Conservation (phyloP, 495 filamentous ascomycete species). For the Sordaria brevicollis region DNA sequence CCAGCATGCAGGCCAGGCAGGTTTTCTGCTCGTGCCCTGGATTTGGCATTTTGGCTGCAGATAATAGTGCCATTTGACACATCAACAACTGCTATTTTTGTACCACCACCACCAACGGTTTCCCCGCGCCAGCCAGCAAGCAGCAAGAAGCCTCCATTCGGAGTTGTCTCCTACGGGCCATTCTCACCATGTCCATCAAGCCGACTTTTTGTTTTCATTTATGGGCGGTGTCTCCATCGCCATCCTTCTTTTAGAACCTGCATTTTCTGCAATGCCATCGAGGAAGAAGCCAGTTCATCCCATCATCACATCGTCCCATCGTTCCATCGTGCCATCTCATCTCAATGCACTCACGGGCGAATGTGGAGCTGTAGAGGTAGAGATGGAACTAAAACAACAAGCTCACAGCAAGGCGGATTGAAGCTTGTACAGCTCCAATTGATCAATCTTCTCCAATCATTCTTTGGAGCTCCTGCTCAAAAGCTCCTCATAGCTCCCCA, state of each 20-base stretch:
- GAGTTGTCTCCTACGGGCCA: not conserved
- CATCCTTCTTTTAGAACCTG: not conserved
- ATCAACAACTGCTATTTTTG: not conserved
- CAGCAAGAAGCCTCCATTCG: not conserved
- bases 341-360: not conserved
- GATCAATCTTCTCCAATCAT: not conserved
- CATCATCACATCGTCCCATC: not conserved
- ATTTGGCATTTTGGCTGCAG: not conserved
- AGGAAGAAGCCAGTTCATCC: too few species aligned
- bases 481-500: not conserved
- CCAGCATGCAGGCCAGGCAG: not conserved
- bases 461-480: not conserved
- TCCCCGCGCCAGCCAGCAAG: not conserved
- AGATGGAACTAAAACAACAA: not conserved
- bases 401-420: not conserved
- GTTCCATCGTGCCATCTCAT: too few species aligned
- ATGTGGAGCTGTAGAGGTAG: not conserved
- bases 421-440: not conserved
- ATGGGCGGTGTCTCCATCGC: not conserved
- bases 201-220: not conserved
- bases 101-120: not conserved
- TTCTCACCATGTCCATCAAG: not conserved
- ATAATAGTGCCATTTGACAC: not conserved
- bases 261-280: not conserved
- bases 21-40: not conserved